These are phyloP conservation scores for Colletotrichum brevisporum DNA, from an alignment of 2,329 filamentous ascomycete genomes.

Conservation along the genomic window DNA sequence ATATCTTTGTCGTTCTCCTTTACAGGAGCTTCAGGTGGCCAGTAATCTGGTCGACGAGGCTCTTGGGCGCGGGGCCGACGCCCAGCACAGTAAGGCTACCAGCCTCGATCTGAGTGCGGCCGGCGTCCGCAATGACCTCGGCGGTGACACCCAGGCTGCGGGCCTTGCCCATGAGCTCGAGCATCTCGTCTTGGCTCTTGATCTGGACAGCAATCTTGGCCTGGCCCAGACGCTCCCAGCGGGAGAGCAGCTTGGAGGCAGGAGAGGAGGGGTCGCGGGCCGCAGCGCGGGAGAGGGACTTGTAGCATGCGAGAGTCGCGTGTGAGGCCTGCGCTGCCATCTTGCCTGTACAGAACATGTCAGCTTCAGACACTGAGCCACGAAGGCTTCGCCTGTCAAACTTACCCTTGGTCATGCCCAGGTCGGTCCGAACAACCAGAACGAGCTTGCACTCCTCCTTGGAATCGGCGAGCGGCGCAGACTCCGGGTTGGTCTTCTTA, in stretches of 20 bases:
- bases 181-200: slow-evolving; percentile 87
- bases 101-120: slow-evolving; percentile 94
- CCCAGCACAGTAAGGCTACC: slow-evolving; percentile 95
- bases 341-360: slow-evolving; percentile 75
- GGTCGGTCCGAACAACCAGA: slow-evolving; percentile 90
- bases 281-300: slow-evolving; percentile 75
- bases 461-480: slow-evolving; percentile 49
- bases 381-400: slow-evolving; percentile 24
- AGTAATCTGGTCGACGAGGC: slow-evolving; percentile 88
- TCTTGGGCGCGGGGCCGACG: slow-evolving; percentile 85
- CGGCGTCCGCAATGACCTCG: slow-evolving; percentile 94
- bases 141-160: slow-evolving; percentile 88
- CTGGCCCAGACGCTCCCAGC: slow-evolving; percentile 90
- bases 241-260: slow-evolving; percentile 76
- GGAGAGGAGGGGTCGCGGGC: slow-evolving; percentile 64
- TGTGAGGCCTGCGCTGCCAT: slow-evolving; percentile 96
- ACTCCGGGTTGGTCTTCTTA: slow-evolving; percentile 44
- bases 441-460: slow-evolving; percentile 95
- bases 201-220: slow-evolving; percentile 94
- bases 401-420: slow-evolving; percentile 97
- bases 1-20: slow-evolving; percentile 40
- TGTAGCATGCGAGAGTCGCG: slow-evolving; percentile 98
- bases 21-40: slow-evolving; percentile 87
- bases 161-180: slow-evolving; percentile 82
- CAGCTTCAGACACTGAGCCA: neutral